Conservation (phyloP, 805 yeast genomes). For the Kodamaea lidongshanica region DNA sequence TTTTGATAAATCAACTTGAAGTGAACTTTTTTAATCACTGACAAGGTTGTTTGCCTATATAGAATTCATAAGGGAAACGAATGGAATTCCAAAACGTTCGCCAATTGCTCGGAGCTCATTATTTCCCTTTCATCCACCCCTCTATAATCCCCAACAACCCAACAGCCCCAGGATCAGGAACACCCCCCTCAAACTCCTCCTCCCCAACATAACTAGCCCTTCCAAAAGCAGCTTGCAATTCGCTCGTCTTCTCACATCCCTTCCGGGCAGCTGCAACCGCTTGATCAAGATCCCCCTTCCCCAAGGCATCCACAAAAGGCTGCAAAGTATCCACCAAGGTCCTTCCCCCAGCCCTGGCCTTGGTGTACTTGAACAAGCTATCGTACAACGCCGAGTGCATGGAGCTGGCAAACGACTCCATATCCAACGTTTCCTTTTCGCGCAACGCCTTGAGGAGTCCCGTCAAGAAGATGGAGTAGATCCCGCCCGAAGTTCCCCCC, state of each 20-base stretch:
- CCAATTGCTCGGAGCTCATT: no score
- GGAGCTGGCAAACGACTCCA: slow-evolving; percentile 40
- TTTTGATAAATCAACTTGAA: no score
- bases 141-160: slow-evolving; percentile 63
- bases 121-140: slow-evolving; percentile 29
- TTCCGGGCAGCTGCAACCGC: slow-evolving; percentile 66
- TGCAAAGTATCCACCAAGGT: slow-evolving; percentile 84
- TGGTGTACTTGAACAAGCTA: slow-evolving; percentile 76
- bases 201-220: slow-evolving; percentile 84
- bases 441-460: slow-evolving; percentile 56
- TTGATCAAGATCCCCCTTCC: slow-evolving; percentile 41
- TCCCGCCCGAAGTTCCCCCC: slow-evolving; percentile 98
- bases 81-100: no score
- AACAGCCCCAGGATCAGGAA: slow-evolving; percentile 94
- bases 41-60: no score
- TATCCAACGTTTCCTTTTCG: slow-evolving; percentile 25
- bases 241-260: slow-evolving; percentile 73
- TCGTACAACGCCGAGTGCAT: slow-evolving; percentile 53
- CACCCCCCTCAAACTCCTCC: slow-evolving; percentile 61
- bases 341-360: slow-evolving; percentile 83
- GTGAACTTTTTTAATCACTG: no score
- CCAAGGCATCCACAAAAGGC: slow-evolving; percentile 71
- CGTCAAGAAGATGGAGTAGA: slow-evolving; percentile 78
- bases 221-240: slow-evolving; percentile 80
- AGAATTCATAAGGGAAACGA: no score